Conservation (phyloP, 2,329 filamentous ascomycete species). For the Aspergillus sclerotialis region DNA sequence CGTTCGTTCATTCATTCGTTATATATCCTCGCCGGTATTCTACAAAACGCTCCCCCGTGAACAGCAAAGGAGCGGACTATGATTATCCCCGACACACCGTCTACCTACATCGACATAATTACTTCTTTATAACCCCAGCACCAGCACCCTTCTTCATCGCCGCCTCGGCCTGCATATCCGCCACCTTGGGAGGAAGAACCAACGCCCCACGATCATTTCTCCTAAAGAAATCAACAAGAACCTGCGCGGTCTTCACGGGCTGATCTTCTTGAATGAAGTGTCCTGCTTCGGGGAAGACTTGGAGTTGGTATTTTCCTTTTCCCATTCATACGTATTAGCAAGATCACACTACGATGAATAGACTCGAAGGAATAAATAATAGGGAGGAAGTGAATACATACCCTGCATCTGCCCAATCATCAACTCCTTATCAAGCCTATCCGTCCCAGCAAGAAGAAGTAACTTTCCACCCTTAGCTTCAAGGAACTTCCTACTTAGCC, state of each 20-base stretch:
- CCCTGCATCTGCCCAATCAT: conserved; percentile 98
- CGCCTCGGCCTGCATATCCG: conserved; percentile 51
- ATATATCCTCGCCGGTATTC: no score
- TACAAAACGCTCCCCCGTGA: no score
- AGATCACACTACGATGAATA: no score
- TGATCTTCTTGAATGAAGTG: conserved; percentile 97
- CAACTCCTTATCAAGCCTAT: conserved; percentile 81
- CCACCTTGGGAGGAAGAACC: conserved; percentile 87
- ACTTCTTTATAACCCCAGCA: conserved; percentile 3
- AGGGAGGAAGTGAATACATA: conserved; percentile 30
- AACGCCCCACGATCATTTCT: conserved; percentile 80
- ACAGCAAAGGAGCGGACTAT: no score
- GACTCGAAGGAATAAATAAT: neutral
- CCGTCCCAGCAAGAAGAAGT: conserved; percentile 78
- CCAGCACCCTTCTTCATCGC: conserved; percentile 33
- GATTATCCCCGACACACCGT: no score
- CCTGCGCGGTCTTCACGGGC: conserved; percentile 78
- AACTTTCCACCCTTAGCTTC: conserved; percentile 75
- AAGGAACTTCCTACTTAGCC: conserved; percentile 82
- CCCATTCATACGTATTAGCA: no score
- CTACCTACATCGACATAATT: no score
- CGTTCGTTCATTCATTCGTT: no score
- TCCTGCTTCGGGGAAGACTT: conserved; percentile 89
- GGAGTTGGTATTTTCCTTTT: conserved; percentile 84
- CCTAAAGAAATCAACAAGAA: conserved; percentile 83